Evolutionary conservation across 1,284 basidiomycete species (phyloP), one percentile per base, ranked within the genome.

Genomic region (Ustilago hordei): DNA sequence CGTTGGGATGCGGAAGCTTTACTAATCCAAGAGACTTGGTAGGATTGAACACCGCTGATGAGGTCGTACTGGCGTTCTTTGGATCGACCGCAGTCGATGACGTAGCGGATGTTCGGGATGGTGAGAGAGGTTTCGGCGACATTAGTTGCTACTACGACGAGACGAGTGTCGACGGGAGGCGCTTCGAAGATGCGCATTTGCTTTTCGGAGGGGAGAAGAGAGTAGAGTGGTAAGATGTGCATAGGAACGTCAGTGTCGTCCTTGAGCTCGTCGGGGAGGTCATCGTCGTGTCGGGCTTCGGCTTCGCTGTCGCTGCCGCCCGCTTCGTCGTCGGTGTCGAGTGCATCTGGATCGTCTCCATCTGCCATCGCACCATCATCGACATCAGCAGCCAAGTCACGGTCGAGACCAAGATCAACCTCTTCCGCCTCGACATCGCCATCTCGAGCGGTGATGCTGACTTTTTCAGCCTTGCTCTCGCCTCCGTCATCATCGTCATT

Each of bases 91-190:
- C 90, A 90, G 81, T 93, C 92, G 23, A 93, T 89, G 15, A 93
- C 92, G 81, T 93, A 93, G 32, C 90, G 89, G 75, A 93, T 92
- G 31, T 90, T 90, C 28, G 92, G 92, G 70, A 93, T 93, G 0
- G 92, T 93, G 47, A 93, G 88, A 4, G 92, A 92, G 0, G 92
- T 93, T 79, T 93, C 92, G 13, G 92, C 92, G 11, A 93, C 91
- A 83, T 93, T 93, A 35, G 92, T 93, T 0, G 92, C 89, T 8
- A 93, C 89, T 15, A 93, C 91, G 19, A 93, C 91, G 1, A 93
- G 89, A 11, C 92, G 90, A 38, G 89, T 87, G 1, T 90, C 91
- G 12, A 87, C 86, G 1, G 92, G 92, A 3, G 92, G 91, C 4
- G 89, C 88, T 61, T 90, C 87, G 85, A 93, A 93, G 7, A 93